Percentiles rank a stretch among this genome's conserved stretches.
Evolutionary conservation across 345 rosid genomes (phyloP).

Genomic region (Camelina laxa): DNA sequence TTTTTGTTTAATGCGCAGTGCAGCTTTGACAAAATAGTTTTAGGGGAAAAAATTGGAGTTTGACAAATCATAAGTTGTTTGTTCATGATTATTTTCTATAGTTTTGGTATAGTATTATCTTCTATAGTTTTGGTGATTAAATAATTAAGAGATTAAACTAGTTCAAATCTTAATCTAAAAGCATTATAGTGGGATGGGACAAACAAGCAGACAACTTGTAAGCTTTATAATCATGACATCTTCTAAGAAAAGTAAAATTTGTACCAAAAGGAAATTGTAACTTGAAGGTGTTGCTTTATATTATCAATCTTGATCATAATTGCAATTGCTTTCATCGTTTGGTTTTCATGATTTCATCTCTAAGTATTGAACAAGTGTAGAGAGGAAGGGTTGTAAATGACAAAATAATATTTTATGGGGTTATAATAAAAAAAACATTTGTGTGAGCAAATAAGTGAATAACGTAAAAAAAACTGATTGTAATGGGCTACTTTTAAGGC

Average conservation of each 20-base stretch:
- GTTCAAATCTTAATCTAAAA: slow-evolving; percentile 6
- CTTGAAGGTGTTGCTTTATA: background rate
- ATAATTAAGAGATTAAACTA: background rate
- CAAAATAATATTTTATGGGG: background rate
- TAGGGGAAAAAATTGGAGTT: background rate
- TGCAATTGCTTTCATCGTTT: background rate
- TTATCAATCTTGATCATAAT: background rate
- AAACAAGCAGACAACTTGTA: slow-evolving; percentile 28
- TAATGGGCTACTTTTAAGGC: slow-evolving; percentile 4
- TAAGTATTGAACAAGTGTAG: background rate
- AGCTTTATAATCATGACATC: slow-evolving; percentile 19
- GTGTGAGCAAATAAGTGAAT: slow-evolving; percentile 3
- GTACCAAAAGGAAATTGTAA: background rate
- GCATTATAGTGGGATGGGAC: slow-evolving; percentile 24
- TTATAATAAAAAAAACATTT: background rate
- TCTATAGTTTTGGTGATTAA: background rate
- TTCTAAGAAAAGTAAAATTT: slow-evolving; percentile 1
- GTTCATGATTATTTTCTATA: background rate
- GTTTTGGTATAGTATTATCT: background rate
- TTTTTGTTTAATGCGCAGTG: background rate
- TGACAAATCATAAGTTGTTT: slow-evolving; percentile 1
- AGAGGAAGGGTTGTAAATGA: background rate
- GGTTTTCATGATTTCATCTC: background rate
- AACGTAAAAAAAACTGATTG: too few species aligned
- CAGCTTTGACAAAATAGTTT: background rate